phyloP scores from a whole-genome alignment of 1,284 basidiomycete genomes.

The Tylopilus sp. region DNA sequence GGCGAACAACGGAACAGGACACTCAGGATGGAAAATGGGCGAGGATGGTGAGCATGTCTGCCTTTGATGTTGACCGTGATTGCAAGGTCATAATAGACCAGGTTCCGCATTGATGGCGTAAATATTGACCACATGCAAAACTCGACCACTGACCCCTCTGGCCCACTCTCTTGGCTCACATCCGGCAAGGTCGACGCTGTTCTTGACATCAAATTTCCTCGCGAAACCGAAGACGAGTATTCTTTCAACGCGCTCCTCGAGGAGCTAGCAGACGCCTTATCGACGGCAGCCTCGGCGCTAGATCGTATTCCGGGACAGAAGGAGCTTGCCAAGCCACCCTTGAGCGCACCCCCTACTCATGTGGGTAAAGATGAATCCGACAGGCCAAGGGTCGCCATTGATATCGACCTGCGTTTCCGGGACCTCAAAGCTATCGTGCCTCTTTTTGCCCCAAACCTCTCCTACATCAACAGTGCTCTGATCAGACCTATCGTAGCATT shows the following conservation, averaged over 20 bases:
- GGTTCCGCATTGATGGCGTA: conserved; percentile 96
- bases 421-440: conserved; percentile 98
- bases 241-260: conserved; percentile 91
- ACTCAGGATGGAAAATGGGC: conserved; percentile 86
- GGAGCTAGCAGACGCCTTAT: conserved; percentile 91
- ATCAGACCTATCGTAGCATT: conserved; percentile 98
- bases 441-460: conserved; percentile 88
- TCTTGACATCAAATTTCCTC: conserved; percentile 97
- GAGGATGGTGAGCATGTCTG: conserved; percentile 78
- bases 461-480: conserved; percentile 94
- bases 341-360: conserved; percentile 74
- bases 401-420: conserved; percentile 95
- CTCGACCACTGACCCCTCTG: conserved; percentile 84
- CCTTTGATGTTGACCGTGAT: conserved; percentile 2
- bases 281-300: conserved; percentile 61
- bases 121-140: conserved; percentile 97
- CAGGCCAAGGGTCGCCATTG: conserved; percentile 77
- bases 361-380: conserved; percentile 50
- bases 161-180: conserved; percentile 97
- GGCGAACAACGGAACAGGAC: conserved; percentile 88
- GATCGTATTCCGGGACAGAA: conserved; percentile 91
- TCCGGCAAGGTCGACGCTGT: conserved; percentile 98
- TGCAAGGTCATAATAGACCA: conserved; percentile 68
- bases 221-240: conserved; percentile 79
- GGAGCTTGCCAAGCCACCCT: conserved; percentile 87